Base-by-base conservation (phyloP, 441 rosid species). In the Omphalea diandra region DNA sequence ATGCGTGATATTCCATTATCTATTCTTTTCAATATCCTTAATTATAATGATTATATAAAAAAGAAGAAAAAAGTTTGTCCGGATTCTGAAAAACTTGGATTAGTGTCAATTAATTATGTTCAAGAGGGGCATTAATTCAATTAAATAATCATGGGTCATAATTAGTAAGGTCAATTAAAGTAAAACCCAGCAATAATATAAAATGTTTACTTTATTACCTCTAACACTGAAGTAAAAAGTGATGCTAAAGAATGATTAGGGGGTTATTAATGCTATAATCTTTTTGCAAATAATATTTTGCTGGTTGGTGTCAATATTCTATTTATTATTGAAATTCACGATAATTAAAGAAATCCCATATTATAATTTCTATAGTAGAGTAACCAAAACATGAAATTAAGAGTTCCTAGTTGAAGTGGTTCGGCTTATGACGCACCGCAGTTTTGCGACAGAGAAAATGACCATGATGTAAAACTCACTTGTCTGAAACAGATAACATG, bases 21-120 rank as follows among this genome's bases (percentile, higher is more conserved):
- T 33, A 27, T 36, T 24, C 24, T 29, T 43, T 32, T 36, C 58
- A 68, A 33, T 14, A 68, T 68, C n/a, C n/a, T n/a, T n/a, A n/a
- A n/a, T n/a, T n/a, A n/a, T n/a, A n/a, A n/a, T n/a, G n/a, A n/a
- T n/a, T n/a, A n/a, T n/a, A n/a, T n/a, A n/a, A n/a, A n/a, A n/a
- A n/a, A n/a, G n/a, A n/a, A n/a, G n/a, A n/a, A n/a, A n/a, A n/a
- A n/a, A 57, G 46, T 33, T 20, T 43, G 54, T 61, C n/a, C n/a
- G 18, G 70, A 52, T 50, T 7, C 64, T 35, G 41, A 54, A 70
- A 60, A 35, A 24, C 67, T 27, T 60, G 73, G 60, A 6, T 38
- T 35, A 12, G 35, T 49, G 60, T 18, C 38, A 14, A 27, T 49
- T 70, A 17, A 24, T 26, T 53, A 50, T 40, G n/a, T 0, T 18